Conservation (phyloP, 139 green algal species). For the Chlamydomonas sp. region DNA sequence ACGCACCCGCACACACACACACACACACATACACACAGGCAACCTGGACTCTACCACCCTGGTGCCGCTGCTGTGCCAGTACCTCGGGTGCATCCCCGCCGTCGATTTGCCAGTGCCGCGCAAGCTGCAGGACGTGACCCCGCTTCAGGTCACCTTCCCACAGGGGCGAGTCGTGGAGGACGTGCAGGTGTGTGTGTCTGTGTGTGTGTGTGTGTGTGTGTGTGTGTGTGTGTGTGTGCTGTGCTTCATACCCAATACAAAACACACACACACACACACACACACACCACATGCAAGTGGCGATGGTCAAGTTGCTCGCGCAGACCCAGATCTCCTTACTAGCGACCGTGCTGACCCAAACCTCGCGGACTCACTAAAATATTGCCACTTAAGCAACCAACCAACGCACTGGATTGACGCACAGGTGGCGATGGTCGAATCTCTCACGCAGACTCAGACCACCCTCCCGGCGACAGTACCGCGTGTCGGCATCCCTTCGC, state of each 20-base stretch:
- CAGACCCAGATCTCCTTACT: no score
- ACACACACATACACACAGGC: no score
- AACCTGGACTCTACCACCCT: conserved; percentile 44
- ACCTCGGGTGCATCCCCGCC: conserved; percentile 54
- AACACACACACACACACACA: no score
- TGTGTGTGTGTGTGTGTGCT: no score
- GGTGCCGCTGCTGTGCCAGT: conserved; percentile 45
- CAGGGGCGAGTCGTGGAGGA: conserved; percentile 52
- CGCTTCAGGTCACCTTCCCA: conserved; percentile 65
- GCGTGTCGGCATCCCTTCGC: no score
- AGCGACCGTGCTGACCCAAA: no score
- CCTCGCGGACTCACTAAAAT: no score
- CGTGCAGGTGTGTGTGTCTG: conserved; percentile 57
- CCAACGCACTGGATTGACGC: background rate
- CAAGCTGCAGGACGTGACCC: conserved; percentile 32
- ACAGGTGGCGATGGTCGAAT: conserved; percentile 59
- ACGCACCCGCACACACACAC: no score
- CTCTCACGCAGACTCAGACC: conserved; percentile 57
- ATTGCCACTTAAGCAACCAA: background rate
- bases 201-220: no score
- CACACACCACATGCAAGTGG: no score
- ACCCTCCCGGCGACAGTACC: conserved; percentile 74
- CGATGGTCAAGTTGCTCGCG: no score
- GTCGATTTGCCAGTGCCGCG: conserved; percentile 7
- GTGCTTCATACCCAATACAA: no score